phyloP scores from a whole-genome alignment of 768 basidiomycete genomes.

The Dacryopinax spathularia region DNA sequence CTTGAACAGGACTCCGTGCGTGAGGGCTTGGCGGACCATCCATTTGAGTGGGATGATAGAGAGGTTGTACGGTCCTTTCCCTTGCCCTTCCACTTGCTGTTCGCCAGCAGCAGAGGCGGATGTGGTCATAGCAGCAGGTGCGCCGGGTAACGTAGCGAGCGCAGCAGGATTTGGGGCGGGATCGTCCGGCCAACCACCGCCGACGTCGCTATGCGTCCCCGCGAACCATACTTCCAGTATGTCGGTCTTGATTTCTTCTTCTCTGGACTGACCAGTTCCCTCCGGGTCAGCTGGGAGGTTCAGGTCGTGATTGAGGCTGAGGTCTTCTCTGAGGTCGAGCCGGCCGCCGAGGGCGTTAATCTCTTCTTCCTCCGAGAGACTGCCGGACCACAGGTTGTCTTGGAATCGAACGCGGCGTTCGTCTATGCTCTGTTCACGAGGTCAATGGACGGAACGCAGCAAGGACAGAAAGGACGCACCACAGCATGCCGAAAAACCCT shows the following conservation, averaged over 20 bases:
- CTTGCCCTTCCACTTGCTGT: not conserved
- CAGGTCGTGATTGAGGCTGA: too few species aligned
- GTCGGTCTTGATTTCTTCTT: not conserved
- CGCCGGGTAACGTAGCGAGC: constrained; percentile 6
- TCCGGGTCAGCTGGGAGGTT: too few species aligned
- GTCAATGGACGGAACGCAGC: not conserved
- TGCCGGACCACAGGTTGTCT: constrained; percentile 1
- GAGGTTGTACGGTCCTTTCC: not conserved
- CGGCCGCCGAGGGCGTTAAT: not conserved
- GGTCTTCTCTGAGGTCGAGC: not conserved
- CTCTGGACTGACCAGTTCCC: not conserved
- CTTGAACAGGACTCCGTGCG: not conserved
- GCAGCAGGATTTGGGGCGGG: not conserved
- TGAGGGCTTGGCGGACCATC: not conserved
- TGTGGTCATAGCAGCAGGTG: too few species aligned
- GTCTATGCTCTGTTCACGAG: not conserved
- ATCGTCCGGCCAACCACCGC: constrained; percentile 7
- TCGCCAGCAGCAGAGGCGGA: not conserved
- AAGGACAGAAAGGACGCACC: not conserved
- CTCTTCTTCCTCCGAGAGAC: not conserved
- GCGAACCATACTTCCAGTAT: constrained; percentile 8
- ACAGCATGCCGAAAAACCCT: constrained; percentile 15
- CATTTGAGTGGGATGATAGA: not conserved
- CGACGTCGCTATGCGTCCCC: constrained; percentile 7
- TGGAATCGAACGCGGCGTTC: not conserved